These are phyloP conservation scores for Flaveria robusta DNA, from an alignment of 129 eudicot species.

Conservation along the genomic window DNA sequence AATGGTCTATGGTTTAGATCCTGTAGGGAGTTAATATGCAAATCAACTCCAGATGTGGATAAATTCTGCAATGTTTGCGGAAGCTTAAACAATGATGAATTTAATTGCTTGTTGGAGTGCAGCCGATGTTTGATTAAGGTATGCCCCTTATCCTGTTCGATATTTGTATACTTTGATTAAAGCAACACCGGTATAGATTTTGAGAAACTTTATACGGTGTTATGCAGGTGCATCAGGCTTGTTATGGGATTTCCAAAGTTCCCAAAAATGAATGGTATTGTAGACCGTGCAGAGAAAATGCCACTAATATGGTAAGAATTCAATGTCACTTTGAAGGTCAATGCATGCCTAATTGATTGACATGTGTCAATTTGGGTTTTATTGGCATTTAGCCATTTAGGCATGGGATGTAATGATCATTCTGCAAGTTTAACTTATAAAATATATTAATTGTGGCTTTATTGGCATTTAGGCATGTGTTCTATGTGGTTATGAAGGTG, in stretches of 20 bases:
- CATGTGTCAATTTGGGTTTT: background rate
- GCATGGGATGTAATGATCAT: background rate
- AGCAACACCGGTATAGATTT: conserved; percentile 16
- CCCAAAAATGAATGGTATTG: conserved; percentile 62
- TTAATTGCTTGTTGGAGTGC: conserved; percentile 58
- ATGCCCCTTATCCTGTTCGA: conserved; percentile 14
- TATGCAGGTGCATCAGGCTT: conserved; percentile 68
- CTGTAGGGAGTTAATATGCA: conserved; percentile 28
- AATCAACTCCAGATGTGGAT: conserved; percentile 35
- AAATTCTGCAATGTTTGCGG: conserved; percentile 56
- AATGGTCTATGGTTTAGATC: conserved; percentile 42
- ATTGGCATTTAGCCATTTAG: background rate
- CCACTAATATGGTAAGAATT: conserved; percentile 47
- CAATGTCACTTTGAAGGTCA: background rate
- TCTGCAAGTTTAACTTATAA: conserved; percentile 15
- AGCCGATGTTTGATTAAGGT: conserved; percentile 52
- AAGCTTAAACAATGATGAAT: conserved; percentile 44
- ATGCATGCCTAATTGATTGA: background rate
- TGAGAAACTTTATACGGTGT: conserved; percentile 17
- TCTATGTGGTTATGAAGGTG: conserved; percentile 67
- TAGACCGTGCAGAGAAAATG: conserved; percentile 60
- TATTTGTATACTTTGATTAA: background rate
- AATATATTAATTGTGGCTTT: conserved; percentile 3
- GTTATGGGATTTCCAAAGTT: conserved; percentile 57
- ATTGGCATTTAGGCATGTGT: conserved; percentile 52